Percentiles rank a stretch among this genome's conserved stretches.
phyloP scores from a whole-genome alignment of 2,329 filamentous ascomycete genomes.

The Sporothrix globosa region DNA sequence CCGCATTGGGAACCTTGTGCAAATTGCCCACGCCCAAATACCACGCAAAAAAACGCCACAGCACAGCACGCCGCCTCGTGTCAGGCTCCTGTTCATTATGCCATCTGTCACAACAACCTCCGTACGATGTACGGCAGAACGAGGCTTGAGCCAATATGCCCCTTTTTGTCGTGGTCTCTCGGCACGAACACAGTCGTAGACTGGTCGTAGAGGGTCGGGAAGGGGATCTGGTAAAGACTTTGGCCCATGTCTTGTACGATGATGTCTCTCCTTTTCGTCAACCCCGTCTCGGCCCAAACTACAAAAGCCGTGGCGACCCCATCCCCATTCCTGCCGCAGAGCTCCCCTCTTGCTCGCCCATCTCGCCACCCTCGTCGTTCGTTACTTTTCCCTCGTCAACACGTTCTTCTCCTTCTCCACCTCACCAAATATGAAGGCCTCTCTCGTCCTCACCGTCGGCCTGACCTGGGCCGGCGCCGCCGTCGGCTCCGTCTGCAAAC shows the following conservation, averaged over 20 bases:
- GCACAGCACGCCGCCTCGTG: too few species aligned
- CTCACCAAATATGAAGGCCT: constrained; percentile 17
- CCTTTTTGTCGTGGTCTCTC: too few species aligned
- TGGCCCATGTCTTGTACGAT: background rate
- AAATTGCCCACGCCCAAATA: too few species aligned
- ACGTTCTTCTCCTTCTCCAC: background rate
- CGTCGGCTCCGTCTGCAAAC: constrained; percentile 11
- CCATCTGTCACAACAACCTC: too few species aligned
- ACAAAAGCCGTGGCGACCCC: background rate
- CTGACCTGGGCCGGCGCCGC: constrained; percentile 18
- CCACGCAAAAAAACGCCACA: too few species aligned
- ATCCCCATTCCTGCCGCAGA: background rate
- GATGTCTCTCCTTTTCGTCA: background rate
- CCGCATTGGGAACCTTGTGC: too few species aligned
- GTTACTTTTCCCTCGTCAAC: background rate
- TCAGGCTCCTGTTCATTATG: too few species aligned
- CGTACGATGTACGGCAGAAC: too few species aligned
- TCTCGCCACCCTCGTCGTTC: background rate
- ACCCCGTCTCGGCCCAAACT: background rate
- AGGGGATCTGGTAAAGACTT: too few species aligned
- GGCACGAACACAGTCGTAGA: too few species aligned
- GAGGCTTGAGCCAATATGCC: too few species aligned
- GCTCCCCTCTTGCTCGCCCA: background rate
- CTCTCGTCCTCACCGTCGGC: constrained; percentile 19
- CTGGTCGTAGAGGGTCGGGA: too few species aligned